These are phyloP conservation scores for Cylindrodendrum hubeiense DNA, from an alignment of 2,329 filamentous ascomycete species.

Conservation along the genomic window DNA sequence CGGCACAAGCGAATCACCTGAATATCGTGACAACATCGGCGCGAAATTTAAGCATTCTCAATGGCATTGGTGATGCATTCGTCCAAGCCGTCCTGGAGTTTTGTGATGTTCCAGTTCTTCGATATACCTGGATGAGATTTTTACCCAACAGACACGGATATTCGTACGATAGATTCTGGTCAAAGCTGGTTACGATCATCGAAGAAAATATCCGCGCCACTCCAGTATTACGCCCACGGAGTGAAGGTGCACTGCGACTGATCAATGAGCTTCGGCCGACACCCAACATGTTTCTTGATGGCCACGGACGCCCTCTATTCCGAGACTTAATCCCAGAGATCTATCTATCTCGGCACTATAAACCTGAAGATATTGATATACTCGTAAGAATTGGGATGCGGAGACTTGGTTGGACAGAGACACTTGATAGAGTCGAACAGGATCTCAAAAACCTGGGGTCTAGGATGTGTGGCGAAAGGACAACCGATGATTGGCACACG, in stretches of 20 bases:
- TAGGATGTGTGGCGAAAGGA: too few relatives aligned
- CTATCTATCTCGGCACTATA: background rate
- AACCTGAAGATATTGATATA: background rate
- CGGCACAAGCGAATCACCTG: too few relatives aligned
- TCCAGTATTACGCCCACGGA: background rate
- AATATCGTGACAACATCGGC: too few relatives aligned
- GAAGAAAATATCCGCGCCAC: background rate
- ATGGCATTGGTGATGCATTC: too few relatives aligned
- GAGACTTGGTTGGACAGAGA: too few relatives aligned
- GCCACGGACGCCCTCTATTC: background rate
- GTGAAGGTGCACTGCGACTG: background rate
- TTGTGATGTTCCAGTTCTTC: background rate
- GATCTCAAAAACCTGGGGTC: too few relatives aligned
- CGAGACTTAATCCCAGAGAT: background rate
- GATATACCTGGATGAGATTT: background rate
- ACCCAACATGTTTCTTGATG: background rate
- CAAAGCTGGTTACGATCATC: background rate
- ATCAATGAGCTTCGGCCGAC: background rate
- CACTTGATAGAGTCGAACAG: too few relatives aligned
- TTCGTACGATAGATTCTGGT: background rate
- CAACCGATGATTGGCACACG: too few relatives aligned
- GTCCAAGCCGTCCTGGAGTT: too few relatives aligned
- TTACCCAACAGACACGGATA: background rate
- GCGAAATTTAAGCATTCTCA: too few relatives aligned
- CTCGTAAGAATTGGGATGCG: background rate